phyloP scores from a whole-genome alignment of 768 basidiomycete genomes.

The Lyophyllum atratum region DNA sequence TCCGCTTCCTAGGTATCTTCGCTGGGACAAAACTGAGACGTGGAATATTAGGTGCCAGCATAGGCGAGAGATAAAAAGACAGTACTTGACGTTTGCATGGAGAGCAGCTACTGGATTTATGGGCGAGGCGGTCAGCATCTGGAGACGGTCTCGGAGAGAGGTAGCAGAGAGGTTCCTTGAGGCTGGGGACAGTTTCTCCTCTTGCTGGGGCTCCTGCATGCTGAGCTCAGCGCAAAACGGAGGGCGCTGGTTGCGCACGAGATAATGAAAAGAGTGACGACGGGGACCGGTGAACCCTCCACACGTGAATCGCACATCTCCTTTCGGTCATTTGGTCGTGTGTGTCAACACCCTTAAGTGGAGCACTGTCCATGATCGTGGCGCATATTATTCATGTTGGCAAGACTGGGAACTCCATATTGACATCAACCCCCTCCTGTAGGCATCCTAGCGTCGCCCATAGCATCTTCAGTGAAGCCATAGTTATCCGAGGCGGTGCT shows the following conservation, averaged over 20 bases:
- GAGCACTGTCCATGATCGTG: too few relatives aligned
- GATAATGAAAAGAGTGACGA: neutral
- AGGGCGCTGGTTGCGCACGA: neutral
- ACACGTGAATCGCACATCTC: constrained; percentile 6
- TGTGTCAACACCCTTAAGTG: neutral
- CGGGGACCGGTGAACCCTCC: too few relatives aligned
- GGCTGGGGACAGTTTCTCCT: constrained; percentile 33
- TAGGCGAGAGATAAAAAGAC: neutral
- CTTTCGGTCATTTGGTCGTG: constrained; percentile 9
- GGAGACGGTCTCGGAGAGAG: constrained; percentile 61
- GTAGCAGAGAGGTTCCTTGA: constrained; percentile 60
- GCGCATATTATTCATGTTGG: too few relatives aligned
- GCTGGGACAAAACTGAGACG: constrained; percentile 76
- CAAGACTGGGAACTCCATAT: too few relatives aligned
- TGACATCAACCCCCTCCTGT: too few relatives aligned
- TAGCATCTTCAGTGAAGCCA: too few relatives aligned
- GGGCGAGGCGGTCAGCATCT: constrained; percentile 60
- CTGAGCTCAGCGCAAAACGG: constrained; percentile 6
- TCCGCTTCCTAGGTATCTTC: constrained; percentile 80
- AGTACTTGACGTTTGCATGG: constrained; percentile 75
- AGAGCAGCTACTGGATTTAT: constrained; percentile 64
- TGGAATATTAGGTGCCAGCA: neutral
- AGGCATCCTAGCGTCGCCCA: too few relatives aligned
- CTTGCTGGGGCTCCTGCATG: constrained; percentile 12
- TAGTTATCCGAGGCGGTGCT: too few relatives aligned